A percentile compares a stretch with the other conserved stretches of the same genome.
These are phyloP conservation scores for Pseudopyrenochaeta lycopersici DNA, from an alignment of 2,329 filamentous ascomycete genomes.

Conservation along the genomic window DNA sequence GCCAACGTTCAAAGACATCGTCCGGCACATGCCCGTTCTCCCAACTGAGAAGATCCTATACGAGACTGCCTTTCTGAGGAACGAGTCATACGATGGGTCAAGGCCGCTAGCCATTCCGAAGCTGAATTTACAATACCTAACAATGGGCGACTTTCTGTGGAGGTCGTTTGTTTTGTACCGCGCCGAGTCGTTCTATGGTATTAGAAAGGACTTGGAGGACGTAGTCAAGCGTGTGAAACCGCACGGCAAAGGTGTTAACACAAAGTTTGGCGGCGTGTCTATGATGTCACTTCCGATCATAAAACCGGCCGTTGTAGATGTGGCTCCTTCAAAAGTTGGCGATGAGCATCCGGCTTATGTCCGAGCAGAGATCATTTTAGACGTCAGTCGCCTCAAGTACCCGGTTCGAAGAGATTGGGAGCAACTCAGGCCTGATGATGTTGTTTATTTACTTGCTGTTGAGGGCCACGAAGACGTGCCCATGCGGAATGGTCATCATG, in stretches of 20 bases:
- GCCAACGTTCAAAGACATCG: conserved; percentile 82
- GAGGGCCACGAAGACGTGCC: conserved; percentile 66
- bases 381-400: conserved; percentile 81
- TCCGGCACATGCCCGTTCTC: conserved; percentile 75
- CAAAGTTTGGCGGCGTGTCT: conserved; percentile 81
- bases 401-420: conserved; percentile 89
- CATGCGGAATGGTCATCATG: conserved; percentile 64
- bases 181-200: conserved; percentile 91
- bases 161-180: conserved; percentile 88
- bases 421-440: conserved; percentile 82
- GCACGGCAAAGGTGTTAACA: conserved; percentile 69
- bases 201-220: conserved; percentile 88
- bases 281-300: conserved; percentile 90
- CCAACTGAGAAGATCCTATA: conserved; percentile 87
- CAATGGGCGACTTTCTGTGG: conserved; percentile 96
- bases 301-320: conserved; percentile 87
- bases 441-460: conserved; percentile 85
- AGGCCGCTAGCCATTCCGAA: conserved; percentile 91
- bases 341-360: conserved; percentile 84
- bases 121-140: conserved; percentile 93
- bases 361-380: conserved; percentile 83
- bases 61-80: conserved; percentile 78
- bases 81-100: conserved; percentile 87
- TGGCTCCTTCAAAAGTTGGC: conserved; percentile 83
- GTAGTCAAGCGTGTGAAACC: conserved; percentile 82